phyloP scores from a whole-genome alignment of 345 rosid species.

The Ceriops zippeliana region DNA sequence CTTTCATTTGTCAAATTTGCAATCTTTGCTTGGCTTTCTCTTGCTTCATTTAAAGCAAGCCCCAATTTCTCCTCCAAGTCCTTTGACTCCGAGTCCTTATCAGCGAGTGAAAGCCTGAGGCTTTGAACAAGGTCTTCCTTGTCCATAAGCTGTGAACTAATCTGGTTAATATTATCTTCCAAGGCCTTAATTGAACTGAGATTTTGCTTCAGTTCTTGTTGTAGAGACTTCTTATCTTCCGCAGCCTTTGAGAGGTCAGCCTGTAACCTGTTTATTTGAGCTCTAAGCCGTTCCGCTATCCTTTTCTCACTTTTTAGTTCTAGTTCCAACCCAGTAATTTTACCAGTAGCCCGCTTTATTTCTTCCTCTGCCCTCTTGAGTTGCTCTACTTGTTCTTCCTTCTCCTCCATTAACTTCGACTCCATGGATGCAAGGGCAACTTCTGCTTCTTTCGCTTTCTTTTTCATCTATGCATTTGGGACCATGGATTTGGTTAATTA shows the following conservation, averaged over 20 bases:
- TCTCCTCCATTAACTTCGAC: slow-evolving; percentile 51
- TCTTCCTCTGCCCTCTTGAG: slow-evolving; percentile 58
- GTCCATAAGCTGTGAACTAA: slow-evolving; percentile 58
- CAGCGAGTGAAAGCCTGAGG: slow-evolving; percentile 43
- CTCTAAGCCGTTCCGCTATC: slow-evolving; percentile 45
- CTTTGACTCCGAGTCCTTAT: slow-evolving; percentile 54
- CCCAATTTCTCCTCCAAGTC: slow-evolving; percentile 50
- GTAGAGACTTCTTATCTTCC: slow-evolving; percentile 57
- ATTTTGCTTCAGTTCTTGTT: slow-evolving; percentile 54
- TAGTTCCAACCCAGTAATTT: slow-evolving; percentile 55
- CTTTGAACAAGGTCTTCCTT: slow-evolving; percentile 48
- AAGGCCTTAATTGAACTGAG: slow-evolving; percentile 40
- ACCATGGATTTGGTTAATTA: slow-evolving; percentile 11
- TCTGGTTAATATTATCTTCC: slow-evolving; percentile 52
- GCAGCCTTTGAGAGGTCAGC: slow-evolving; percentile 43
- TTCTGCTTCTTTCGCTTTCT: slow-evolving; percentile 61
- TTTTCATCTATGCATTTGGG: slow-evolving; percentile 52
- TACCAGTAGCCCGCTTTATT: slow-evolving; percentile 53
- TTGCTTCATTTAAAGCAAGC: slow-evolving; percentile 36
- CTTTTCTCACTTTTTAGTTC: slow-evolving; percentile 70
- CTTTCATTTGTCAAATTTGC: slow-evolving; percentile 50
- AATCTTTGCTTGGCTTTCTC: slow-evolving; percentile 36
- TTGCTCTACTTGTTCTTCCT: slow-evolving; percentile 47
- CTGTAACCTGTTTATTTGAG: slow-evolving; percentile 51
- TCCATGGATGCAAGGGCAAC: slow-evolving; percentile 45